Evolutionary conservation across 2,329 filamentous ascomycete genomes (phyloP).

Genomic region (Endocalyx cinctus): DNA sequence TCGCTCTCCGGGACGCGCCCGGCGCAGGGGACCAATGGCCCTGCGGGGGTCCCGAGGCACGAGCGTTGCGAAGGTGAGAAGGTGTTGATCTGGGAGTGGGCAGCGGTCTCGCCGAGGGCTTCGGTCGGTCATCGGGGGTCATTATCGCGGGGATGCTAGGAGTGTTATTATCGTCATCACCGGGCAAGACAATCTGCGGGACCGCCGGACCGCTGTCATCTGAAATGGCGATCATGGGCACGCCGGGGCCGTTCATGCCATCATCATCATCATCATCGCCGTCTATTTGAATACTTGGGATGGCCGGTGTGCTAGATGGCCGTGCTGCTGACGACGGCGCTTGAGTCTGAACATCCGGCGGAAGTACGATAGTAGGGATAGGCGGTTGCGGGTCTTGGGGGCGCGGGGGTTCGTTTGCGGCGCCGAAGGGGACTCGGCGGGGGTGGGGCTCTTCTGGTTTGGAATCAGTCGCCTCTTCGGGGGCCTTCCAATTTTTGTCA

Average conservation of each 20-base stretch:
- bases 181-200: slow-evolving; percentile 36
- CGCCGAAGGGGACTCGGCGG: slow-evolving; percentile 26
- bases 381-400: slow-evolving; percentile 26
- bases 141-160: slow-evolving; percentile 37
- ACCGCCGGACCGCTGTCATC: slow-evolving; percentile 33
- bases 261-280: too few relatives aligned
- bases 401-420: slow-evolving; percentile 22
- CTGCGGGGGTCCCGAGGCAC: slow-evolving; percentile 38
- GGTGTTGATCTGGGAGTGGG: slow-evolving; percentile 40
- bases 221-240: slow-evolving; percentile 49
- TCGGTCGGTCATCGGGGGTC: slow-evolving; percentile 37
- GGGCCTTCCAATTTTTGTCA: slow-evolving; percentile 74
- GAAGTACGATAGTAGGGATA: slow-evolving; percentile 52
- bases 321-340: slow-evolving; percentile 29
- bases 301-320: slow-evolving; percentile 31
- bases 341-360: slow-evolving; percentile 42
- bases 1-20: slow-evolving; percentile 44
- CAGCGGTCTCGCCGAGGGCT: slow-evolving; percentile 38
- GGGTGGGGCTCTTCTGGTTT: slow-evolving; percentile 49
- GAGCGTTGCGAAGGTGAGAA: slow-evolving; percentile 27
- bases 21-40: slow-evolving; percentile 58
- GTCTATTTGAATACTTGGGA: slow-evolving; percentile 42
- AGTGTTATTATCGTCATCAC: slow-evolving; percentile 2
- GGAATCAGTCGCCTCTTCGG: slow-evolving; percentile 66
- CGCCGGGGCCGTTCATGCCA: slow-evolving; percentile 35